Evolutionary conservation across 768 basidiomycete species (phyloP), one percentile per base, ranked within the genome.

Genomic region (Tricholoma saponaceum): DNA sequence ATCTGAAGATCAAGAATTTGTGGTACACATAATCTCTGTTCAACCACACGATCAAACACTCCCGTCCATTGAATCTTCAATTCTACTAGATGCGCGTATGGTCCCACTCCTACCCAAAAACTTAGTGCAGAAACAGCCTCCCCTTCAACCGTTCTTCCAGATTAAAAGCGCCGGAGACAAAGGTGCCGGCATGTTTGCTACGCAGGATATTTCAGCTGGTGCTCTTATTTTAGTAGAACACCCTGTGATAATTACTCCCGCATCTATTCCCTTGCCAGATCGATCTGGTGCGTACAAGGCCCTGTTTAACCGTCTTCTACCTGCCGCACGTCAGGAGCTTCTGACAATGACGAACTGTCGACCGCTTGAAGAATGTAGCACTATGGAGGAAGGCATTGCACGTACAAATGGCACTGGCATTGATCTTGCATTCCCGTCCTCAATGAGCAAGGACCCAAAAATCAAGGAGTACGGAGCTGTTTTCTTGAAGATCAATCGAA

Each of bases 361-460:
- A 46, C 56, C 64, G 16, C 37, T 54, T 6, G 69, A 70, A 20
- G 75, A 76, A 52, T 77, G 72, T 46, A 68, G 67, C 1, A 57
- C 61, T 30, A 53, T 60, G 7, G 69, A 79, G 33, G 77, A 80
- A 56, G 79, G 79, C 2, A 76, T 79, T 25, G 69, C 72, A 2
- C 68, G 72, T 3, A 81, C 79, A 9, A 81, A 81, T 58, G 79
- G 72, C 5, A 62, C 74, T 14, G 64, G 66, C 25, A 64, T 80
- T 28, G 72, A 76, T 20, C 63, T 79, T 30, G 49, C 56, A 26
- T 63, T 65, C 44, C 67, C 66, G 6, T 20, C 44, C 5, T 28
- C 41, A 56, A 72, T 65, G 60, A 65, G 52, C 30, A 62, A 51
- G 54, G 58, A 63, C 13, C 25, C 52, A 4, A 59, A 66, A 4